Evolutionary conservation across 2,329 filamentous ascomycete genomes (phyloP).

Genomic region (Coniella lustricola): DNA sequence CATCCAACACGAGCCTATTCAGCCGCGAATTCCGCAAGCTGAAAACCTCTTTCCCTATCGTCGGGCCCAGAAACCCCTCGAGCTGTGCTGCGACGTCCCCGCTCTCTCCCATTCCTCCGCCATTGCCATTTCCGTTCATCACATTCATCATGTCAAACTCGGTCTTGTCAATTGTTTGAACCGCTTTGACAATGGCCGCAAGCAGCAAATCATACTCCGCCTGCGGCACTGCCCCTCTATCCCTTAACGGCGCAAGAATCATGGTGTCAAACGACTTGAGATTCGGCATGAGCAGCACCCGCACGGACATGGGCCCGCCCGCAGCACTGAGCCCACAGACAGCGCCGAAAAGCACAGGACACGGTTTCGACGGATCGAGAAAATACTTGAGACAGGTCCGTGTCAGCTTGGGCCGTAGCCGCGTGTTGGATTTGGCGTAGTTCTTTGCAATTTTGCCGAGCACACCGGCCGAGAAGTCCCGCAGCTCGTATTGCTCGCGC

Average conservation of each 20-base stretch:
- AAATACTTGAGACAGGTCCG: constrained; percentile 91
- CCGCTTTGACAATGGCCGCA: constrained; percentile 47
- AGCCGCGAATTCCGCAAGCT: constrained; percentile 39
- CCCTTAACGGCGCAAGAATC: constrained; percentile 47
- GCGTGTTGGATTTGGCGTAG: constrained; percentile 72
- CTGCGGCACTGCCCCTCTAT: constrained; percentile 32
- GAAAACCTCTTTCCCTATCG: constrained; percentile 43
- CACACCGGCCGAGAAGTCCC: constrained; percentile 77
- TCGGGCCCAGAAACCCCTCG: constrained; percentile 48
- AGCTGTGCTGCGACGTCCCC: constrained; percentile 38
- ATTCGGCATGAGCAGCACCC: constrained; percentile 49
- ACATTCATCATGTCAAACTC: constrained; percentile 30
- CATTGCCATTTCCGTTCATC: constrained; percentile 23
- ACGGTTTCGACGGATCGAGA: constrained; percentile 75
- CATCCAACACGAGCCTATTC: constrained; percentile 46
- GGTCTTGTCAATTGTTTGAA: constrained; percentile 36
- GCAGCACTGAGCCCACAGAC: constrained; percentile 73
- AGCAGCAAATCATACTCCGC: constrained; percentile 50
- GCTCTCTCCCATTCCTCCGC: constrained; percentile 26
- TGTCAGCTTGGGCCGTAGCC: constrained; percentile 80
- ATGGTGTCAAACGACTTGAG: constrained; percentile 46
- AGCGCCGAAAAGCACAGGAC: constrained; percentile 83
- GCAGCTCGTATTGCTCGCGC: constrained; percentile 67
- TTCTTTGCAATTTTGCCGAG: constrained; percentile 73
- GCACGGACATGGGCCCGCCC: constrained; percentile 57